Conservation (phyloP, 345 rosid genomes). For the Cardamine occulta region DNA sequence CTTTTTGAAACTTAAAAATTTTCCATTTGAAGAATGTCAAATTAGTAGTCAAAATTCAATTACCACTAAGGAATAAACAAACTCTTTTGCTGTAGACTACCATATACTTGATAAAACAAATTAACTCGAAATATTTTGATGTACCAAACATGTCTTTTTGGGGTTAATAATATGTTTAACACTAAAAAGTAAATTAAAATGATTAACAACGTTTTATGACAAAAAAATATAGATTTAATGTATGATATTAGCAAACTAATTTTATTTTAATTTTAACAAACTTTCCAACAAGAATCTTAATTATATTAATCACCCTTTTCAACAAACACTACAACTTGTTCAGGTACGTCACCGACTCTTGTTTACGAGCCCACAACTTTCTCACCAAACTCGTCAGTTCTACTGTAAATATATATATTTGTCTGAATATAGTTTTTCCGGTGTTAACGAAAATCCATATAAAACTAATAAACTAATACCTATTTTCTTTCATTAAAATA, state of each 20-base stretch:
- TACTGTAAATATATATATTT: background rate
- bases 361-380: constrained; percentile 23
- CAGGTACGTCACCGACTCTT: constrained; percentile 16
- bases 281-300: constrained; percentile 16
- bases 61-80: background rate
- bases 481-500: background rate
- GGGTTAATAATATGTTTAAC: background rate
- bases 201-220: background rate
- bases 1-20: background rate
- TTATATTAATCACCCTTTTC: constrained; percentile 13
- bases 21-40: background rate
- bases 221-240: background rate
- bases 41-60: background rate
- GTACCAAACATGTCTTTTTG: background rate
- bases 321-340: constrained; percentile 27
- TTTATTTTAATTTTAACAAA: background rate
- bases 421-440: background rate
- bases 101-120: background rate
- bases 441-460: constrained; percentile 9
- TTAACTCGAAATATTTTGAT: background rate
- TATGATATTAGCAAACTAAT: background rate
- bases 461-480: background rate
- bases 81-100: background rate
- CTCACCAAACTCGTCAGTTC: constrained; percentile 31
- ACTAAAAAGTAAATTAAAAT: background rate